Evolutionary conservation across 768 basidiomycete species (phyloP).

Genomic region (Cystobasidium tubakii): DNA sequence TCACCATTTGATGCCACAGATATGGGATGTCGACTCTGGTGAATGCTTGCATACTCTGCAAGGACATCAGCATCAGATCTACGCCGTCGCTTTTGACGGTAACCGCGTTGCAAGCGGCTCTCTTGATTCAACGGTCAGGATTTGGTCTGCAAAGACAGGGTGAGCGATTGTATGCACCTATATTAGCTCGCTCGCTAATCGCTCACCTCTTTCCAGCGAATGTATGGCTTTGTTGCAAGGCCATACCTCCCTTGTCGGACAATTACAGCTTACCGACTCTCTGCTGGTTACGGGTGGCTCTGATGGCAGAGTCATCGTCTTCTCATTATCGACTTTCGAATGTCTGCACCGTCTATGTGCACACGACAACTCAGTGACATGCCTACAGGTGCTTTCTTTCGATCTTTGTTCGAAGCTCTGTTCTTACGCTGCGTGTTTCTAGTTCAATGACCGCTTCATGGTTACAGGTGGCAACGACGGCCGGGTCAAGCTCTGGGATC

Average conservation of each 20-base stretch:
- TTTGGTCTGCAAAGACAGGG: slow-evolving; percentile 86
- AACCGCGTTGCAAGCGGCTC: slow-evolving; percentile 72
- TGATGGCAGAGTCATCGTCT: slow-evolving; percentile 76
- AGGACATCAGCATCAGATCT: slow-evolving; percentile 84
- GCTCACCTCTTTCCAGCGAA: slow-evolving; percentile 52
- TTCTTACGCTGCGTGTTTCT: slow-evolving; percentile 45
- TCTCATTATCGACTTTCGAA: slow-evolving; percentile 54
- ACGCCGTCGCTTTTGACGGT: slow-evolving; percentile 85
- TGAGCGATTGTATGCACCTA: slow-evolving; percentile 50
- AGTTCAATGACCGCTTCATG: slow-evolving; percentile 65
- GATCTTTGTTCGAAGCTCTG: too few species aligned
- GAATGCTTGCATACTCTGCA: slow-evolving; percentile 71
- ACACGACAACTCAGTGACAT: slow-evolving; percentile 78
- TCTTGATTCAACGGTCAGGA: slow-evolving; percentile 84
- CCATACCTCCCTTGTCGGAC: slow-evolving; percentile 86
- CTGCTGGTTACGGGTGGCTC: slow-evolving; percentile 75
- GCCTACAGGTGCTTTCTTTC: slow-evolving; percentile 52
- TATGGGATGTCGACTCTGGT: slow-evolving; percentile 88
- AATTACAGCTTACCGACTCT: slow-evolving; percentile 67
- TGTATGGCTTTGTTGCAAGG: slow-evolving; percentile 81
- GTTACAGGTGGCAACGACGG: slow-evolving; percentile 57
- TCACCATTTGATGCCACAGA: slow-evolving; percentile 57
- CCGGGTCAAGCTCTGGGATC: slow-evolving; percentile 49
- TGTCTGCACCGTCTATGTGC: slow-evolving; percentile 64
- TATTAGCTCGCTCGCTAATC: not conserved